Evolutionary conservation across 768 basidiomycete species (phyloP).

Genomic region (Mycena latifolia): DNA sequence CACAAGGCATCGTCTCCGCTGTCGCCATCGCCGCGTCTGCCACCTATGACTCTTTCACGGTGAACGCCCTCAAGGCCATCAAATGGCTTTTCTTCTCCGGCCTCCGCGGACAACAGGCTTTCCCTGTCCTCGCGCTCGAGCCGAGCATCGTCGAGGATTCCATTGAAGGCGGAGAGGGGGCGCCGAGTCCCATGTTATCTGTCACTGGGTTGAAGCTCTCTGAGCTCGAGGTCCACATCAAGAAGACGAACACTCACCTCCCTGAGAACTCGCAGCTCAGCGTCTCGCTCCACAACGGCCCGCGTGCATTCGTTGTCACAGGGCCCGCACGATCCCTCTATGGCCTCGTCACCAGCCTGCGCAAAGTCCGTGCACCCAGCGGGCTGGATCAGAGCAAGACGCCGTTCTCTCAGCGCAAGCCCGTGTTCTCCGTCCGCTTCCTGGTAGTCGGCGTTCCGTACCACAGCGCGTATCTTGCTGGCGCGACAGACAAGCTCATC

Average conservation of each 20-base stretch:
- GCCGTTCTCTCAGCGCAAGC: slow-evolving; percentile 95
- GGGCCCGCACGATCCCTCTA: slow-evolving; percentile 93
- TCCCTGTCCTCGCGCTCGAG: slow-evolving; percentile 92
- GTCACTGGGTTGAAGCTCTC: slow-evolving; percentile 85
- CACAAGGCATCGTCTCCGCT: slow-evolving; percentile 97
- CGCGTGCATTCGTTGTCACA: slow-evolving; percentile 92
- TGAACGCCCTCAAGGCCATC: slow-evolving; percentile 86
- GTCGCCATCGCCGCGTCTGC: slow-evolving; percentile 86
- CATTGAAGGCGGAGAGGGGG: slow-evolving; percentile 93
- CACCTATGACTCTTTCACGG: slow-evolving; percentile 78
- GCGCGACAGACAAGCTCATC: slow-evolving; percentile 80
- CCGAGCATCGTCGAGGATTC: slow-evolving; percentile 90
- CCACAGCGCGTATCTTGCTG: slow-evolving; percentile 88
- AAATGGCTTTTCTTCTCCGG: slow-evolving; percentile 96
- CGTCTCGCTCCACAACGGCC: slow-evolving; percentile 94
- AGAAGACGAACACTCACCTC: slow-evolving; percentile 90
- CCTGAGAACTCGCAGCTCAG: slow-evolving; percentile 81
- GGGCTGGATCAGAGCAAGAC: slow-evolving; percentile 95
- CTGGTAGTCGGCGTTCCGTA: slow-evolving; percentile 96
- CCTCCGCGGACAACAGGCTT: slow-evolving; percentile 92
- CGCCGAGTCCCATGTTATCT: slow-evolving; percentile 93
- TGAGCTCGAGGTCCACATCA: slow-evolving; percentile 84
- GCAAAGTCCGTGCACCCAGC: slow-evolving; percentile 89
- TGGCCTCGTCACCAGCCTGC: slow-evolving; percentile 90
- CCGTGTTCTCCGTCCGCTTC: slow-evolving; percentile 93